Base-by-base conservation (phyloP, 2,329 filamentous ascomycete genomes). In the Zymoseptoria brevis region DNA sequence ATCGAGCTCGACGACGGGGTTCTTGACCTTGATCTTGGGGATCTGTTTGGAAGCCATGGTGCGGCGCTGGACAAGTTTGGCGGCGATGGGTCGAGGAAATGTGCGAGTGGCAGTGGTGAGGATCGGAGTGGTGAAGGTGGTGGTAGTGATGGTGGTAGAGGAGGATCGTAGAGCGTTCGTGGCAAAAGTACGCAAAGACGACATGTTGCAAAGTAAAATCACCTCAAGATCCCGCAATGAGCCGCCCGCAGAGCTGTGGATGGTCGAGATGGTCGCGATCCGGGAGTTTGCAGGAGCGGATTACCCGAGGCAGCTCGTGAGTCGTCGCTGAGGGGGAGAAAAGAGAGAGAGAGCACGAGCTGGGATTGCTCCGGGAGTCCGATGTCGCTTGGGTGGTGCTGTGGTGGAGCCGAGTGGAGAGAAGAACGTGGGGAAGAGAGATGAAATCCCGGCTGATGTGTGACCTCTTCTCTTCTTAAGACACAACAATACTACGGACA, bases 1-100 rank as follows among this genome's bases (percentile, higher is more conserved):
- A 75, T 97, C 93, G 71, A 97, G 85, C 81, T 97, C 94, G 76
- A 99, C 94, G 75, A 99, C 87, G 67, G 94, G 94, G 79, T 96
- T 97, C 86, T 96, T 92, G 81, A 99, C 94, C 85, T 96, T 94
- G 84, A 97, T 97, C 87, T 97, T 99, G 73, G 83, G 80, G 69
- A 81, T 71, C 57, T 69, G 62, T 51, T 68, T 45, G 35, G 69
- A 69, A 50, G 72, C 72, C 72, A 74, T 74, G 64, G 59, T 73
- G 66, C 72, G 67, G 55, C 72, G 69, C 56, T 73, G 71, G 50
- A 68, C 61, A 58, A 73, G 60, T 59, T 67, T 70, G 49, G 70
- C 69, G 41, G 69, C 68, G 55, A 71, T 57, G 55, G 69, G 69
- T 57, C 69, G 62, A 30, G 68, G 66, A 60, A 72, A 70, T 52